A percentile compares a stretch with the other conserved stretches of the same genome.
phyloP scores from a whole-genome alignment of 495 filamentous ascomycete species.

The Articulospora tetracladia region DNA sequence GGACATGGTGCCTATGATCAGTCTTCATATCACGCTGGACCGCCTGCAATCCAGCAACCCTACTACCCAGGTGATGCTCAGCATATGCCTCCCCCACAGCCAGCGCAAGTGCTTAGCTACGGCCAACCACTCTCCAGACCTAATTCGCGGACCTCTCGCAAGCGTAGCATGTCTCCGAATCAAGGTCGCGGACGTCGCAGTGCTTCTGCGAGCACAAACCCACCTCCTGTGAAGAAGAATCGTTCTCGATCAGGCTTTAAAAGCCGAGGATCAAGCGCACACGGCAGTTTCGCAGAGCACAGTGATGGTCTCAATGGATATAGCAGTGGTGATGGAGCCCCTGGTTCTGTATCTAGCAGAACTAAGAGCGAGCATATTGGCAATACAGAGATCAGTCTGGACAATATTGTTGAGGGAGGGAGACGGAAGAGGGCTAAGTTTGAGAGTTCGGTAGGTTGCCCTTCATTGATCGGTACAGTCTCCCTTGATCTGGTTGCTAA shows the following conservation, averaged over 20 bases:
- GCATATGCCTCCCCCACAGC: slow-evolving; percentile 48
- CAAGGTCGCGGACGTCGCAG: slow-evolving; percentile 68
- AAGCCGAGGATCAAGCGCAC: slow-evolving; percentile 64
- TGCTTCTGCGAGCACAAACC: slow-evolving; percentile 58
- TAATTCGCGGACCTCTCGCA: slow-evolving; percentile 60
- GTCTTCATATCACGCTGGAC: slow-evolving; percentile 32
- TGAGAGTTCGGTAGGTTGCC: slow-evolving; percentile 81
- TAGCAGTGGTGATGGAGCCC: slow-evolving; percentile 77
- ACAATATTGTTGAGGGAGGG: slow-evolving; percentile 96
- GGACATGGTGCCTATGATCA: slow-evolving; percentile 29
- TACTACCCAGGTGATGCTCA: slow-evolving; percentile 28
- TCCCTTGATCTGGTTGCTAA: slow-evolving; percentile 42
- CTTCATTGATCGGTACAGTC: slow-evolving; percentile 6
- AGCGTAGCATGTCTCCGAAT: slow-evolving; percentile 77
- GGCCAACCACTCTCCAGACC: slow-evolving; percentile 61
- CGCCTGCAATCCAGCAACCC: slow-evolving; percentile 27
- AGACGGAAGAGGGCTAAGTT: slow-evolving; percentile 96
- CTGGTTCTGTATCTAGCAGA: slow-evolving; percentile 68
- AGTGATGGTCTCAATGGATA: slow-evolving; percentile 66
- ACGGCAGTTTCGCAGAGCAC: slow-evolving; percentile 57
- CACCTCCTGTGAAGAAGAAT: slow-evolving; percentile 52
- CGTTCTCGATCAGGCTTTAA: slow-evolving; percentile 61
- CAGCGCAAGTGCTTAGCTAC: slow-evolving; percentile 44
- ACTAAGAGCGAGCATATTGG: slow-evolving; percentile 74
- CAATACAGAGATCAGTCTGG: slow-evolving; percentile 95